phyloP scores from a whole-genome alignment of 257 asterid species.

The Ajuga chamaepitys region DNA sequence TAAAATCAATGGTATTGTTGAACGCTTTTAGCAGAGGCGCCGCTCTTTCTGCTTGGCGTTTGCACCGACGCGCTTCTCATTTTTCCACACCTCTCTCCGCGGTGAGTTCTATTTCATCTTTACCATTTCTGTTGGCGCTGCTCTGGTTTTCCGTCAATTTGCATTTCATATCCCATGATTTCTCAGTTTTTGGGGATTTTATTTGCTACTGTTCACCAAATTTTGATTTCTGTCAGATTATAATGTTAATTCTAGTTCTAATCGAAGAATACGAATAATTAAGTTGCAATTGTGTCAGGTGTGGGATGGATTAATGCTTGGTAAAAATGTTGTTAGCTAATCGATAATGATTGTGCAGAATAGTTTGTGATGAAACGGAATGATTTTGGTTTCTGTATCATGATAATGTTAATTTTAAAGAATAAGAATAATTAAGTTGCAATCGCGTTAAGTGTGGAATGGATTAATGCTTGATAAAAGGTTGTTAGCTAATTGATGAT shows the following conservation, averaged over 20 bases:
- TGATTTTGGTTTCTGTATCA: no score
- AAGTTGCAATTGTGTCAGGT: neutral
- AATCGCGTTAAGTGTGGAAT: no score
- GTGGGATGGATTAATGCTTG: neutral
- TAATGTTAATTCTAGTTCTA: no score
- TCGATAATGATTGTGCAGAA: no score
- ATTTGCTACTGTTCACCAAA: neutral
- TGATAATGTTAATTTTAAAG: no score
- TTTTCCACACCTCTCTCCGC: neutral
- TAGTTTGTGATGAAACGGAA: no score
- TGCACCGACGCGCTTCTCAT: conserved; percentile 14
- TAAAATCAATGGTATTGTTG: conserved; percentile 19
- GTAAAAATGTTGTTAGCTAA: neutral
- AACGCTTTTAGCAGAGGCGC: conserved; percentile 16
- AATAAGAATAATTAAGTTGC: no score
- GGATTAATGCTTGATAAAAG: no score
- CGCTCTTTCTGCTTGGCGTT: conserved; percentile 13
- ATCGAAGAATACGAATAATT: no score
- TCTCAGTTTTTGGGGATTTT: neutral
- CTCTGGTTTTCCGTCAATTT: neutral
- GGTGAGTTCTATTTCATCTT: conserved; percentile 17
- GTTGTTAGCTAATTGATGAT: no score
- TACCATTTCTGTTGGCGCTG: neutral
- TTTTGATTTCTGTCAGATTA: no score
- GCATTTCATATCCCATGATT: neutral